A percentile compares a stretch with the other conserved stretches of the same genome.
Conservation (phyloP, 108 stramenopile genomes). For the Cyclostephanos invisitatus region DNA sequence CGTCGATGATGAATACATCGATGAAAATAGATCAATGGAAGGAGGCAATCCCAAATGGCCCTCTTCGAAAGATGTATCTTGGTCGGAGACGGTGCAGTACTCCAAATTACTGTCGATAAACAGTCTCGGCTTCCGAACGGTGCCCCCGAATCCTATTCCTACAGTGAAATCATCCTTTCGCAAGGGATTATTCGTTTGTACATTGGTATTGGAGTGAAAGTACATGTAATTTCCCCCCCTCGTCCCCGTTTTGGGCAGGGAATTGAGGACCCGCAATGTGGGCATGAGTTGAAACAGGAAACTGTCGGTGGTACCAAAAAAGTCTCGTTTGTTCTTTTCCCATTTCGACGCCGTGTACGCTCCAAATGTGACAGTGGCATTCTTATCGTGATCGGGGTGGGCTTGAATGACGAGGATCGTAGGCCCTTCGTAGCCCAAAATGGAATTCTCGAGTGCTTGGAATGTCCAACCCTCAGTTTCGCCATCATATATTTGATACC, state of each 20-base stretch:
- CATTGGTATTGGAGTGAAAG: slow-evolving; percentile 44
- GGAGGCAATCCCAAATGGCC: slow-evolving; percentile 52
- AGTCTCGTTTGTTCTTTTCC: slow-evolving; percentile 72
- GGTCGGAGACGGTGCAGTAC: slow-evolving; percentile 53
- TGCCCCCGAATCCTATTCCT: slow-evolving; percentile 86
- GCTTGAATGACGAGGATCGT: slow-evolving; percentile 25
- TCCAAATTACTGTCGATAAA: slow-evolving; percentile 74
- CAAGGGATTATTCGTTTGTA: slow-evolving; percentile 37
- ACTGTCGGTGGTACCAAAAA: slow-evolving; percentile 81
- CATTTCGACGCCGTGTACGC: slow-evolving; percentile 75
- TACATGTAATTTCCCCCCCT: slow-evolving; percentile 78
- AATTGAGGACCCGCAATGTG: slow-evolving; percentile 59
- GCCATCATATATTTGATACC: slow-evolving; percentile 77
- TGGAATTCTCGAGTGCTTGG: slow-evolving; percentile 71
- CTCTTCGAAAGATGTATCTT: slow-evolving; percentile 75
- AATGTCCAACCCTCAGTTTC: slow-evolving; percentile 80
- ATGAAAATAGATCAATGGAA: slow-evolving; percentile 15
- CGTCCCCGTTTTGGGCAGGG: slow-evolving; percentile 56
- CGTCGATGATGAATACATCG: slow-evolving; percentile 26
- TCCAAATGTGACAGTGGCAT: slow-evolving; percentile 51
- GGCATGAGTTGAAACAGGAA: slow-evolving; percentile 72
- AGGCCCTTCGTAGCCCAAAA: slow-evolving; percentile 68
- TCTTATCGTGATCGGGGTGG: slow-evolving; percentile 9
- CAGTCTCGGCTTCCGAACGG: slow-evolving; percentile 62
- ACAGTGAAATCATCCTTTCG: slow-evolving; percentile 70